Evolutionary conservation across 2,329 filamentous ascomycete genomes (phyloP), one percentile per base, ranked within the genome.

Genomic region (Monilinia fructicola): DNA sequence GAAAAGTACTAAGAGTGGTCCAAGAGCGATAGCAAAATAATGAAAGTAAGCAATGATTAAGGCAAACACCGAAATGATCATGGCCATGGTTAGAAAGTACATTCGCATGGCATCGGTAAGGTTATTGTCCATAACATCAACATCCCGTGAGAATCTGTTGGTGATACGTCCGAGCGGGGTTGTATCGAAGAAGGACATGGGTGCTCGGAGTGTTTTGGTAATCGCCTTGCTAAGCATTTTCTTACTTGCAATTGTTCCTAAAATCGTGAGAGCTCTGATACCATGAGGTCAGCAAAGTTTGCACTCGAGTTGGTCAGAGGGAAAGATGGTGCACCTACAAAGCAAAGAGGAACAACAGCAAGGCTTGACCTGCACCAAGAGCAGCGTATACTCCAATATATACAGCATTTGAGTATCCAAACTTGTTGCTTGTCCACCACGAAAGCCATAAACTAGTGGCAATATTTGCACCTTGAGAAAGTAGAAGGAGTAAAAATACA

Each of bases 141-240:
- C 91, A 74, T 99, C 95, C 72, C 94, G 90, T 42, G 92, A 96
- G 79, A 98, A 98, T 21, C 95, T 91, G 77, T 98, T 98, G 28
- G 93, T 97, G 77, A 98, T 97, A 48, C 94, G 90, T 26, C 95
- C 95, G 1, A 98, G 84, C 0, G 95, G 95, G 0, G 95, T 98
- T 0, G 95, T 98, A 74, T 99, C 95, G 79, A 98, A 98, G 80
- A 98, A 98, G 5, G 91, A 90, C 92, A 89, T 88, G n/a, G 87
- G 87, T 3, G 87, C 87, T 35, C 87, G 82, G n/a, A 89, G 79
- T 0, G 95, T 92, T 21, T 91, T 85, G 11, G 83, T 87, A 73
- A 98, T 91, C 9, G 95, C 94, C 46, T 87, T 83, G 40, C 90
- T 86, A 61, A 98, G 84, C 86, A 98, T 92, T 50, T 83, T 83